These are phyloP conservation scores for Nematocida sp. DNA, from an alignment of 371 early-diverging fungal genomes.

Conservation along the genomic window DNA sequence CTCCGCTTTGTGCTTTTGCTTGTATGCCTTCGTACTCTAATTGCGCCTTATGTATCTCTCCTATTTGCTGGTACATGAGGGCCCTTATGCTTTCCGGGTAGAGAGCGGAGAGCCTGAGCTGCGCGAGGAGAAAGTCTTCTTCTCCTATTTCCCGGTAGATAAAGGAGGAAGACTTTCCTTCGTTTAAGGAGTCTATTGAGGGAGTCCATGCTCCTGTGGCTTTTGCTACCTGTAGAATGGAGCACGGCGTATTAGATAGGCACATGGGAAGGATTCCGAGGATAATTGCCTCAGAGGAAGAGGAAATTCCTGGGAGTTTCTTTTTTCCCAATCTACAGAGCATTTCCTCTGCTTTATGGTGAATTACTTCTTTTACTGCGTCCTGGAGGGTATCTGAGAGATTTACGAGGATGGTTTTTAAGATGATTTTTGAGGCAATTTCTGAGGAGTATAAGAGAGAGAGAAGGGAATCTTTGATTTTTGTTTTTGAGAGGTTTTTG, in stretches of 20 bases:
- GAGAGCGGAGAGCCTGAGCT: conserved; percentile 81
- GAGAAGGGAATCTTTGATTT: conserved; percentile 3
- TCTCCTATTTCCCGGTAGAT: conserved; percentile 34
- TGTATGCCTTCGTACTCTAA: conserved; percentile 84
- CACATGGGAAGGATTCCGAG: conserved; percentile 24
- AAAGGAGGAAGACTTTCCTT: neutral
- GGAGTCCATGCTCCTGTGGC: conserved; percentile 26
- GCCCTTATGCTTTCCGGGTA: conserved; percentile 90
- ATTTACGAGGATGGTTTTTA: neutral
- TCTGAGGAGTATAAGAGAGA: conserved; percentile 26
- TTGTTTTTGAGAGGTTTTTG: neutral
- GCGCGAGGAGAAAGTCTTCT: conserved; percentile 79
- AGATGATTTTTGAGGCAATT: neutral
- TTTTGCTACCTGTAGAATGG: conserved; percentile 18
- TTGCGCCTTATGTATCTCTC: conserved; percentile 85
- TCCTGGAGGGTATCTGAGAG: conserved; percentile 12
- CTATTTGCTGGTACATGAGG: conserved; percentile 82
- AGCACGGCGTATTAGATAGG: neutral
- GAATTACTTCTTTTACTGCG: neutral
- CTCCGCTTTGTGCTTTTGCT: conserved; percentile 70
- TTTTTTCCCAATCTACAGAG: conserved; percentile 32
- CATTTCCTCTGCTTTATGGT: conserved; percentile 33
- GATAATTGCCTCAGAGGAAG: conserved; percentile 24
- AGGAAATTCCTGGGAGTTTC: conserved; percentile 6
- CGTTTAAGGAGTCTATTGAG: neutral